phyloP scores from a whole-genome alignment of 2,329 filamentous ascomycete genomes.

The Fusarium penzigii region DNA sequence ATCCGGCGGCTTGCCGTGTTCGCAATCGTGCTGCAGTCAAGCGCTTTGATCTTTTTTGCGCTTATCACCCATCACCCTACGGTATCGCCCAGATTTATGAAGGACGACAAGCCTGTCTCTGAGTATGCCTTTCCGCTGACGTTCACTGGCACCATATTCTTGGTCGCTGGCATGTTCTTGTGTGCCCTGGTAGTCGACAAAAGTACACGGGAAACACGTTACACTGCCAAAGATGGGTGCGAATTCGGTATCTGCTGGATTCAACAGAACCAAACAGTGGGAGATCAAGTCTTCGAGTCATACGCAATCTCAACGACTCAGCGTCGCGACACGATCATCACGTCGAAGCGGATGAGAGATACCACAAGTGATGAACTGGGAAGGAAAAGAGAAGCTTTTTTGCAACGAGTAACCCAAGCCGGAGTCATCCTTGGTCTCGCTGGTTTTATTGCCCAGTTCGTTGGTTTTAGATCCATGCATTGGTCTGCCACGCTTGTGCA shows the following conservation, averaged over 20 bases:
- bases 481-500: slow-evolving; percentile 2
- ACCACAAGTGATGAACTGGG: background rate
- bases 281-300: slow-evolving; percentile 31
- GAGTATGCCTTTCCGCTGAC: slow-evolving; percentile 30
- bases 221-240: slow-evolving; percentile 3
- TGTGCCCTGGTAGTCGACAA: slow-evolving; percentile 35
- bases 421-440: background rate
- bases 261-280: slow-evolving; percentile 27
- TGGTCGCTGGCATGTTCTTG: slow-evolving; percentile 30
- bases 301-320: slow-evolving; percentile 12
- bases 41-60: slow-evolving; percentile 20
- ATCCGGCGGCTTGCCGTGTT: slow-evolving; percentile 15
- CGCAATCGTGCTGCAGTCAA: slow-evolving; percentile 24
- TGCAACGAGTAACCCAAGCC: background rate
- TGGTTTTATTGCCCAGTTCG: slow-evolving; percentile 5
- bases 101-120: slow-evolving; percentile 3
- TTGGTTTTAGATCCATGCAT: slow-evolving; percentile 8
- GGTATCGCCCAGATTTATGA: slow-evolving; percentile 2
- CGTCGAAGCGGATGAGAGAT: background rate
- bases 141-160: slow-evolving; percentile 26
- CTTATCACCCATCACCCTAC: slow-evolving; percentile 9
- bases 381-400: background rate
- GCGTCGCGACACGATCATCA: background rate
- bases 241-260: slow-evolving; percentile 30
- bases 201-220: slow-evolving; percentile 29